phyloP scores from a whole-genome alignment of 1,284 basidiomycete species.

The Phellinidium pouzarii region DNA sequence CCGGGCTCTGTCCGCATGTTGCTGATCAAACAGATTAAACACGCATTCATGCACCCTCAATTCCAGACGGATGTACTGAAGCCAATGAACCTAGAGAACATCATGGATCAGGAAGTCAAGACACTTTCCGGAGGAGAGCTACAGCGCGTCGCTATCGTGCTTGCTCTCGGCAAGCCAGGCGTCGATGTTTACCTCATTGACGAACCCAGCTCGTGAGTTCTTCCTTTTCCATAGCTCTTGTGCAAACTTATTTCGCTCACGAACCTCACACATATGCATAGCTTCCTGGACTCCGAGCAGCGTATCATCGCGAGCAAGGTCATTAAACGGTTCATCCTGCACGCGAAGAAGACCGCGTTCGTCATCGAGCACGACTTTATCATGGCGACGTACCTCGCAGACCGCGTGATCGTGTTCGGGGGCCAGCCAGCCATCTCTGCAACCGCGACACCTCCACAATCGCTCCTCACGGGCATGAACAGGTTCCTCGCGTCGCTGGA shows the following conservation, averaged over 20 bases:
- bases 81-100: constrained; percentile 87
- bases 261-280: constrained; percentile 31
- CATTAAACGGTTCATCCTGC: constrained; percentile 93
- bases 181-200: constrained; percentile 85
- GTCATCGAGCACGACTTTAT: constrained; percentile 98
- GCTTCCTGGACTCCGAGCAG: constrained; percentile 95
- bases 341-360: constrained; percentile 94
- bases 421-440: constrained; percentile 78
- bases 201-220: constrained; percentile 60
- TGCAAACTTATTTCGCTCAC: constrained; percentile 5
- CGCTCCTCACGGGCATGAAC: constrained; percentile 84
- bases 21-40: constrained; percentile 88
- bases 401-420: constrained; percentile 94
- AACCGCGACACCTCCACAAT: constrained; percentile 84
- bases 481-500: constrained; percentile 88
- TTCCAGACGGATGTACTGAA: constrained; percentile 96
- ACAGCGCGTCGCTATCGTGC: constrained; percentile 90
- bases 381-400: constrained; percentile 95
- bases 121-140: constrained; percentile 95
- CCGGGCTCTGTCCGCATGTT: constrained; percentile 90
- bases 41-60: constrained; percentile 92
- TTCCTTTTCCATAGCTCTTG: not conserved
- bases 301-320: constrained; percentile 96
- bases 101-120: constrained; percentile 95
- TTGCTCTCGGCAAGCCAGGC: constrained; percentile 81